Evolutionary conservation across 139 green algal genomes (phyloP).

Genomic region (Chlamydomonas sphaeroides): DNA sequence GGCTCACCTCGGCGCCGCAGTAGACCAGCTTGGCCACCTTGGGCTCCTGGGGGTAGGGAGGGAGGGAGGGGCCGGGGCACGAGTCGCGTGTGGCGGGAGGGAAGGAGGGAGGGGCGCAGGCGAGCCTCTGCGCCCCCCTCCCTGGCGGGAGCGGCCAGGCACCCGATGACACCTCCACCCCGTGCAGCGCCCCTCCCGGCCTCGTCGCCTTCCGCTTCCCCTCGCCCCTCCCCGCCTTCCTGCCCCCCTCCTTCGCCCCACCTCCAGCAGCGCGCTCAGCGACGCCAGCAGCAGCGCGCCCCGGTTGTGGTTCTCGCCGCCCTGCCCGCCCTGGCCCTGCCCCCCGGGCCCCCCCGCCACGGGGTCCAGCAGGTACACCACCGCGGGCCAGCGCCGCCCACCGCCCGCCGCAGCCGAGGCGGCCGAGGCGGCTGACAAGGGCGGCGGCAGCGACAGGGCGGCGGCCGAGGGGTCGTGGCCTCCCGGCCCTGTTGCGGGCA

Average conservation of each 20-base stretch:
- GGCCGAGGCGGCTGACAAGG: neutral
- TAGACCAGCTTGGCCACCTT: constrained; percentile 18
- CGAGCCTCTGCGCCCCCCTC: neutral
- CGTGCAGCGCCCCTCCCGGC: neutral
- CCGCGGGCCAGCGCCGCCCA: constrained; percentile 2
- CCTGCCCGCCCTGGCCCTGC: neutral
- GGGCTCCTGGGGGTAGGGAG: neutral
- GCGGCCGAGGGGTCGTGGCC: neutral
- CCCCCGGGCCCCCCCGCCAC: neutral
- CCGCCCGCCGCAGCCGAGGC: neutral
- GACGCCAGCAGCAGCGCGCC: constrained; percentile 10
- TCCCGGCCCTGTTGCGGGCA: neutral
- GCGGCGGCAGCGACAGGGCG: neutral
- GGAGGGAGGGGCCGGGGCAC: neutral
- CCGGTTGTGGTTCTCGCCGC: neutral
- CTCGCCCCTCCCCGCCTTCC: neutral
- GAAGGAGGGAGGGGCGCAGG: too few relatives aligned
- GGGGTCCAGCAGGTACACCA: constrained; percentile 24
- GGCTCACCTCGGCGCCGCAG: neutral
- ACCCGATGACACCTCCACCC: neutral
- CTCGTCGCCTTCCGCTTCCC: too few relatives aligned
- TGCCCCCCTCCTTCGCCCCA: neutral
- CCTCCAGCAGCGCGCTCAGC: constrained; percentile 18
- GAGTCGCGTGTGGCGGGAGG: neutral
- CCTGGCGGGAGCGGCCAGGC: neutral